phyloP scores from a whole-genome alignment of 306 rosid genomes.

The Ammopiptanthus mongolicus region DNA sequence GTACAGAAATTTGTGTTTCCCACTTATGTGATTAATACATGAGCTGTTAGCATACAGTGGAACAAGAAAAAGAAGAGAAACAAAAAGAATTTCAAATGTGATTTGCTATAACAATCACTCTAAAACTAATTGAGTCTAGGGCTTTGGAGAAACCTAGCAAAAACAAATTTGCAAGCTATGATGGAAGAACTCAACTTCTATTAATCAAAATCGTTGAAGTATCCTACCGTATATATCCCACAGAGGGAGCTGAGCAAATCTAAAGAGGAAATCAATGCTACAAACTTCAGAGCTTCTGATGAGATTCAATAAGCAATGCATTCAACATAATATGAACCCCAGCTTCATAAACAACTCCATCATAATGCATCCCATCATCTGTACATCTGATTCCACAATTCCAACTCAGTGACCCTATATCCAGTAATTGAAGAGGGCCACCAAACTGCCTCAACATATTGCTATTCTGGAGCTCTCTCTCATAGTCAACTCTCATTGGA shows the following conservation, averaged over 20 bases:
- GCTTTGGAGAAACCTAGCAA: conserved; percentile 4
- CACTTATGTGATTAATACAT: conserved; percentile 37
- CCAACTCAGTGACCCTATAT: conserved; percentile 81
- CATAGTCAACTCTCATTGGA: conserved; percentile 51
- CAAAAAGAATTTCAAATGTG: conserved; percentile 29
- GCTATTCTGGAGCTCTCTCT: conserved; percentile 44
- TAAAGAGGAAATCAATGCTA: conserved; percentile 15
- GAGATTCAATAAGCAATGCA: conserved; percentile 91
- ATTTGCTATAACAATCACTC: conserved; percentile 35
- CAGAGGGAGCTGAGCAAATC: not conserved
- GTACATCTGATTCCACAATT: conserved; percentile 89
- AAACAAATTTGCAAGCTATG: conserved; percentile 18
- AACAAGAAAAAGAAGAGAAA: conserved; percentile 11
- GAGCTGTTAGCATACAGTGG: conserved; percentile 32
- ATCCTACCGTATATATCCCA: conserved; percentile 29
- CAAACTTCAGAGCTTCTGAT: conserved; percentile 73
- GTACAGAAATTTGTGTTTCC: conserved; percentile 31
- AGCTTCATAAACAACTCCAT: conserved; percentile 73
- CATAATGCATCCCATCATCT: conserved; percentile 91
- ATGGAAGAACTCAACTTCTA: conserved; percentile 33
- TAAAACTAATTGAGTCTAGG: conserved; percentile 33
- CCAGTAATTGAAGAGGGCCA: conserved; percentile 72
- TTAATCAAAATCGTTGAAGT: conserved; percentile 26
- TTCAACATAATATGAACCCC: conserved; percentile 72
- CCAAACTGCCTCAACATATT: conserved; percentile 51